A percentile compares a stretch with the other conserved stretches of the same genome.
Evolutionary conservation across 495 filamentous ascomycete genomes (phyloP).

Genomic region (Lophiostoma macrostomum): DNA sequence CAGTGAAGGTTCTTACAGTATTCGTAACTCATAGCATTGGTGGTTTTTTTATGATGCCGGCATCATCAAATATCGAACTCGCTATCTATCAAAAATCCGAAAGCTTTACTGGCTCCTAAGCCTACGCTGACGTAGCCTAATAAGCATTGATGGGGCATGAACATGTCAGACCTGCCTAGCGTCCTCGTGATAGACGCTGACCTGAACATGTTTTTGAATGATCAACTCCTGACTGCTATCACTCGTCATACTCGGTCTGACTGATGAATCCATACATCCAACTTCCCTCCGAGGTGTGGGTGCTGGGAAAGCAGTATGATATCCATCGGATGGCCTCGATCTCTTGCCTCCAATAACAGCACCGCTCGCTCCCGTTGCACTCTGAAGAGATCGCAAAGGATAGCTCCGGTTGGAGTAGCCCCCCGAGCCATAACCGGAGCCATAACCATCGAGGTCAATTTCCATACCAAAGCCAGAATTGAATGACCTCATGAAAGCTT

Average conservation of each 20-base stretch:
- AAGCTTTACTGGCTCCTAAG: too few species aligned
- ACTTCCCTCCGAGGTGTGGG: too few species aligned
- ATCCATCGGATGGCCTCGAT: not conserved
- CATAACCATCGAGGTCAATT: constrained; percentile 15
- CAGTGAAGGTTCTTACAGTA: too few species aligned
- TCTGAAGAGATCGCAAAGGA: not conserved
- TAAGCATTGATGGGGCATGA: too few species aligned
- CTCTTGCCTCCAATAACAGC: not conserved
- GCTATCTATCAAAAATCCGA: too few species aligned
- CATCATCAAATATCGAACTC: too few species aligned
- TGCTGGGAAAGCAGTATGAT: not conserved
- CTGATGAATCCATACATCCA: too few species aligned
- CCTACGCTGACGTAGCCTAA: too few species aligned
- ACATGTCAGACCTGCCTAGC: too few species aligned
- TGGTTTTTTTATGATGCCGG: too few species aligned
- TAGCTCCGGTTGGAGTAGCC: not conserved
- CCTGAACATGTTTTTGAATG: constrained; percentile 13
- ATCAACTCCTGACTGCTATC: constrained; percentile 23
- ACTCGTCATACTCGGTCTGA: not conserved
- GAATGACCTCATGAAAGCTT: constrained; percentile 33
- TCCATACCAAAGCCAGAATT: constrained; percentile 33
- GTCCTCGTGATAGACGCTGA: constrained; percentile 11
- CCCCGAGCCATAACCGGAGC: constrained; percentile 1
- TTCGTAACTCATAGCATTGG: too few species aligned
- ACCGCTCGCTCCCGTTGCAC: not conserved